Evolutionary conservation across 2,329 filamentous ascomycete species (phyloP).

Genomic region (Bipolaris victoriae): DNA sequence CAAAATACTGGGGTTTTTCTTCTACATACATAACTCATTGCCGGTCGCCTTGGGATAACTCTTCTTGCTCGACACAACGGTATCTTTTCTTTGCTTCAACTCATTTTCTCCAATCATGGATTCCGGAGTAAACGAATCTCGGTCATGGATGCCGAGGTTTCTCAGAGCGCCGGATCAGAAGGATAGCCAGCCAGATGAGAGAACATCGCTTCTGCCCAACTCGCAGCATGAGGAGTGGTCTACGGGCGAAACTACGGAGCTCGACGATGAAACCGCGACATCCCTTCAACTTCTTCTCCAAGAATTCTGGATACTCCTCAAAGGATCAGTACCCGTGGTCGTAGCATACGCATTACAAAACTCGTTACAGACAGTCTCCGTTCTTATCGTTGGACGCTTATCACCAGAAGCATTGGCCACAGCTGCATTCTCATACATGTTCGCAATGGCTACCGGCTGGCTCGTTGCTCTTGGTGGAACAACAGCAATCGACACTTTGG

Average conservation of each 20-base stretch:
- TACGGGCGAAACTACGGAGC: slow-evolving; percentile 46
- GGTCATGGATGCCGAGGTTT: slow-evolving; percentile 41
- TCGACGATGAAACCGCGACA: slow-evolving; percentile 45
- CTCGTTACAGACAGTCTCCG: slow-evolving; percentile 80
- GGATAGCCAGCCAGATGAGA: slow-evolving; percentile 48
- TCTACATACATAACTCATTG: slow-evolving; percentile 3
- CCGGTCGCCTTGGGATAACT: neutral
- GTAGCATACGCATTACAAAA: slow-evolving; percentile 86
- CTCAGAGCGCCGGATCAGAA: slow-evolving; percentile 30
- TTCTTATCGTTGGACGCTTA: slow-evolving; percentile 79
- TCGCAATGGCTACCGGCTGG: slow-evolving; percentile 88
- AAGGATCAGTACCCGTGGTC: slow-evolving; percentile 76
- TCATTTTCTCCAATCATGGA: slow-evolving; percentile 28
- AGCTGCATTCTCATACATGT: slow-evolving; percentile 91
- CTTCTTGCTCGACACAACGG: neutral
- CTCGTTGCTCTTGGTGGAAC: slow-evolving; percentile 84
- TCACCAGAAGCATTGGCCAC: slow-evolving; percentile 81
- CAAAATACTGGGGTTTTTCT: neutral
- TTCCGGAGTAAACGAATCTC: slow-evolving; percentile 22
- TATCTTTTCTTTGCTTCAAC: neutral
- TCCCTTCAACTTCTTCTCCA: slow-evolving; percentile 51
- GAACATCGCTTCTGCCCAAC: slow-evolving; percentile 52
- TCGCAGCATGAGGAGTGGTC: slow-evolving; percentile 46
- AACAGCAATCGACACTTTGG: slow-evolving; percentile 84
- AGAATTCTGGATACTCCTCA: slow-evolving; percentile 72